phyloP scores from a whole-genome alignment of 331 rosid genomes.

The Erythrophleum ivorense region DNA sequence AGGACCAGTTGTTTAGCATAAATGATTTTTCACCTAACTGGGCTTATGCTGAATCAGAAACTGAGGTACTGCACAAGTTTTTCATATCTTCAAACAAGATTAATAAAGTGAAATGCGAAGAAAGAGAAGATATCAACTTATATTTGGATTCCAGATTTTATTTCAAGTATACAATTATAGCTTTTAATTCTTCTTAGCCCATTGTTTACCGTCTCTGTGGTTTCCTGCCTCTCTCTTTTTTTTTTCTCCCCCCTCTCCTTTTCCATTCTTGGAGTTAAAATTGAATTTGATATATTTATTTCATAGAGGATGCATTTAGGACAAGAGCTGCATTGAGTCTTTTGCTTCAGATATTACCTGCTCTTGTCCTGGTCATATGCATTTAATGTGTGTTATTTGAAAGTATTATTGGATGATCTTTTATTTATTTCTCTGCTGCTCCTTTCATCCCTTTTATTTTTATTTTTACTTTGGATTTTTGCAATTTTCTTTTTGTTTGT shows the following conservation, averaged over 20 bases:
- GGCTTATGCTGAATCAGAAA: constrained; percentile 67
- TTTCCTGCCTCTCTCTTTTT: constrained; percentile 7
- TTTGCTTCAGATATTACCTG: constrained; percentile 19
- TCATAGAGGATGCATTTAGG: constrained; percentile 1
- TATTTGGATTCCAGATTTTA: constrained; percentile 16
- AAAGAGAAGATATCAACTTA: not conserved
- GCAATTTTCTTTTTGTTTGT: not conserved
- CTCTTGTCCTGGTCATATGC: constrained; percentile 31
- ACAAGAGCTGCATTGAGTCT: not conserved
- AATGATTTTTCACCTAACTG: constrained; percentile 81
- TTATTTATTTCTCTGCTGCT: not conserved
- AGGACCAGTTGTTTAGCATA: constrained; percentile 84
- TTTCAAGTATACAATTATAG: not conserved
- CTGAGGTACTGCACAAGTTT: constrained; percentile 59
- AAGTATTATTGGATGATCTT: constrained; percentile 27
- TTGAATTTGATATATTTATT: constrained; percentile 16
- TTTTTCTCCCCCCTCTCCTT: not conserved
- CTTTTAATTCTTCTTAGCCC: not conserved
- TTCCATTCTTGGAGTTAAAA: not conserved
- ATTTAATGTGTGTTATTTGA: constrained; percentile 13
- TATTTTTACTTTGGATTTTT: not conserved
- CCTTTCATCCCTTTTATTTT: constrained; percentile 11
- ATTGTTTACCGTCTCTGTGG: constrained; percentile 1
- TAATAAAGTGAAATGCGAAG: constrained; percentile 18
- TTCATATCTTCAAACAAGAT: constrained; percentile 3